Evolutionary conservation across 306 rosid genomes (phyloP), one percentile per base, ranked within the genome.

Genomic region (Gillenia trifoliata): DNA sequence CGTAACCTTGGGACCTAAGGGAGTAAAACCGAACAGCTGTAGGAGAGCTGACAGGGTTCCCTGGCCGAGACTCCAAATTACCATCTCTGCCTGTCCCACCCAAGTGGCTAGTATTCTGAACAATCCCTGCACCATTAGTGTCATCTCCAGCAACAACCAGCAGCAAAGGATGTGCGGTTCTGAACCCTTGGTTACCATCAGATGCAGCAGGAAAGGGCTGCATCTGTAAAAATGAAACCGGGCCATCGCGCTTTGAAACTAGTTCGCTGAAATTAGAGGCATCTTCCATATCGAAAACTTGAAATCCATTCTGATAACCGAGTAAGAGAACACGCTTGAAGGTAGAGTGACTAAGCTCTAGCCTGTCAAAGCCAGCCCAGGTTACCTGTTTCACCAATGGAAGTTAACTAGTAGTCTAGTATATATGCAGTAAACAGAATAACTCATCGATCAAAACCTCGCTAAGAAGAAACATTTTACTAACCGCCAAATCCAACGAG

Each of bases 261-360:
- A 90, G 78, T 69, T 93, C 98, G 45, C 80, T 89, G 79, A 86
- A 85, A 59, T 84, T 80, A 75, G 96, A 86, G 43, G 95, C 95
- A 83, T 89, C 95, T 33, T 93, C 93, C 74, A 90, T 96, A 41
- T 87, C 93, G 75, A 93, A 86, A 54, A 93, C 91, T 85, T 93
- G 98, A 89, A 93, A 93, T 11, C 98, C 98, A 20, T 90, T 93
- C 50, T 77, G 74, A 84, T 93, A 93, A 86, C 98, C 98, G 56
- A 93, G 91, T 78, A 93, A 85, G 63, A 93, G 87, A 72, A 93
- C 84, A 2, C 64, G 90, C 63, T 80, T 90, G 65, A 74, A 61
- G 76, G 54, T 54, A 47, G 86, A 84, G 23, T 76, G 90, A 79
- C 84, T 78, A 79, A 89, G 79, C 87, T 89, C 96, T 77, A 93